Evolutionary conservation across 2,329 filamentous ascomycete species (phyloP).

Genomic region (Lasiodiplodia gonubiensis): DNA sequence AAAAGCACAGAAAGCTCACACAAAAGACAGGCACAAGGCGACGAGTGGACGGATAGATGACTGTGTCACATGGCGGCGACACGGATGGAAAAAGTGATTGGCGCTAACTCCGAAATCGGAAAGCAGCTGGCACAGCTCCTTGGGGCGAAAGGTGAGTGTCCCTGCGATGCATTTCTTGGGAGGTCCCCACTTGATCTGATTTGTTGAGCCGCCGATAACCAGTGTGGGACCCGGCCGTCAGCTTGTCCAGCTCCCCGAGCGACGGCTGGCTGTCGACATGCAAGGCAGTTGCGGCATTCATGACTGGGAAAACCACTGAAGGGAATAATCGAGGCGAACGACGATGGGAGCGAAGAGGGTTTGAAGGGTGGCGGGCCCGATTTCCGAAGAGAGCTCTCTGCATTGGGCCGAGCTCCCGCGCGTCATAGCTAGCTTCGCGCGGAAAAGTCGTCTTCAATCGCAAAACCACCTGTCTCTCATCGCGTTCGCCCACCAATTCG

Average conservation of each 20-base stretch:
- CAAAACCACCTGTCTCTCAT: neutral
- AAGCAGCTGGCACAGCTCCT: constrained; percentile 16
- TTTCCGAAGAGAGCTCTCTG: neutral
- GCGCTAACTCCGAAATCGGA: constrained; percentile 28
- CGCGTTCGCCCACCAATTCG: neutral
- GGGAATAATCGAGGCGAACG: neutral
- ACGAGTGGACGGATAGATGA: neutral
- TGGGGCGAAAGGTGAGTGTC: constrained; percentile 3
- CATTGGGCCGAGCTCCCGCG: constrained; percentile 7
- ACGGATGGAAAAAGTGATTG: constrained; percentile 5
- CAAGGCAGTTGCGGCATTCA: neutral
- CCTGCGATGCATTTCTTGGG: constrained; percentile 1
- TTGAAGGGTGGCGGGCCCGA: neutral
- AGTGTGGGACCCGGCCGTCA: constrained; percentile 8
- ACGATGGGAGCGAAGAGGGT: neutral
- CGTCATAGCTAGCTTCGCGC: constrained; percentile 20
- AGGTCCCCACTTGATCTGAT: constrained; percentile 20
- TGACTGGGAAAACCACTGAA: neutral
- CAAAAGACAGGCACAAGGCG: neutral
- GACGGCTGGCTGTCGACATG: neutral
- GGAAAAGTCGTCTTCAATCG: neutral
- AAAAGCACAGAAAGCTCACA: neutral
- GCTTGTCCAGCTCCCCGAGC: neutral
- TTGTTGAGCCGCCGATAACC: constrained; percentile 25
- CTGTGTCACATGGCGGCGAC: neutral